Evolutionary conservation across 2,329 filamentous ascomycete genomes (phyloP), one percentile per base, ranked within the genome.

Genomic region (Setomelanomma holmii): DNA sequence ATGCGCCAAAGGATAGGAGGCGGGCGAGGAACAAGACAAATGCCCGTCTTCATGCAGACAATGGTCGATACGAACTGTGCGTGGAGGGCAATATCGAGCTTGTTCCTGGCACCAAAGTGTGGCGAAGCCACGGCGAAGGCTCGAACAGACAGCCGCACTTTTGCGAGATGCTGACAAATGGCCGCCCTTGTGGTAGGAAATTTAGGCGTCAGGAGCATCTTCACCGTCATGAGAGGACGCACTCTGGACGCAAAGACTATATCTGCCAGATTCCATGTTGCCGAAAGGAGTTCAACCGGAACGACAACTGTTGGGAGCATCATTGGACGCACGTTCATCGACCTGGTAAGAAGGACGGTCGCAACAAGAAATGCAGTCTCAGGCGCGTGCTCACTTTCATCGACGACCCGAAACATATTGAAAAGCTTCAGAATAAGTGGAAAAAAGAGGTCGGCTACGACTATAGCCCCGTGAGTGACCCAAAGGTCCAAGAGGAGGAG

Each of bases 251-350:
- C 34, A 59, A 59, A 7, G 49, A 55, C 7, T 71, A 61, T 40
- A 24, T 42, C 5, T 74, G 71, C 52, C 48, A 49, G 23, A 36
- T 63, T 10, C 10, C 27, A 14, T 14, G 10, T 8, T 74, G 71
- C 51, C 27, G 34, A 1, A 72, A 60, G 34, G 40, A 30, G 4
- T 74, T 74, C 53, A 61, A 64, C 43, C 56, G 72, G 22, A 67
- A 70, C 50, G 72, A 75, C 59, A 75, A 75, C 50, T 68, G 63
- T 49, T 64, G 61, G 50, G 68, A 61, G n/a, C 72, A 75, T 49
- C 62, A 64, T 39, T 61, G 53, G 34, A 73, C 71, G 5, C 71
- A 74, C 30, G 60, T 69, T 20, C 51, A 40, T 38, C 57, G 53
- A 16, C 64, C 64, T 16, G 64, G 63, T 17, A 66, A 68, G 51